Evolutionary conservation across 2,329 filamentous ascomycete species (phyloP), one percentile per base, ranked within the genome.

Genomic region (Ophiostoma angusticollis): DNA sequence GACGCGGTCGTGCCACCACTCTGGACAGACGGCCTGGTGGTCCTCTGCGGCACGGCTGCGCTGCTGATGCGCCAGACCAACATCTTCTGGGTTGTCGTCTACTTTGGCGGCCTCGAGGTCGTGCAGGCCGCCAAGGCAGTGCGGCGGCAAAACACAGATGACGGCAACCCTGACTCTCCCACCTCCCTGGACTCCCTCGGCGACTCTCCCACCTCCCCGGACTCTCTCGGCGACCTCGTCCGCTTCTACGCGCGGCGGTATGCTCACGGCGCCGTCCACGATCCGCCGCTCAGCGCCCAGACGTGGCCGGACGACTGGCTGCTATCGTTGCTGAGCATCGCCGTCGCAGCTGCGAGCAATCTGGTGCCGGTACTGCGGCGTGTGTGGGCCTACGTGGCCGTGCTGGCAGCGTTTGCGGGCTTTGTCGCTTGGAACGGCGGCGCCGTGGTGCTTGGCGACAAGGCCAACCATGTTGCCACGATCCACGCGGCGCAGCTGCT

Each of bases 401-500:
- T 93, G 1, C 59, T 95, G 7, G 54, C 54, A 0, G 59, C 73
- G 0, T 98, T 98, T 53, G 72, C 59, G 3, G 64, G 57, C 1
- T 96, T 96, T 54, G 78, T 96, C 0, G 50, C 70, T 8, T 91
- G 81, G 81, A 98, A 98, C 50, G 81, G 83, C 6, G 80, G 87
- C 9, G n/a, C n/a, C n/a, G 89, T 98, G 14, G 91, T 96, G 1
- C 72, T 98, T 3, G 87, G 87, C 27, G 91, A 98, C 60, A 96
- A 95, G 61, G 80, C 84, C 19, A 95, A 94, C 53, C 91, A 98
- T 53, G 70, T 91, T 23, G 86, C 87, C 1, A 91, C 86, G 1
- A 63, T 96, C 11, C 89, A 98, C 54, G 62, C 91, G 5, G 72
- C 89, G 0, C 91, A 98, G 59, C 83, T 98, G 73, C 78, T 96